Percentiles rank a stretch among this genome's conserved stretches.
These are phyloP conservation scores for Komagataea norvegica DNA, from an alignment of 1,139 yeast species.

Conservation along the genomic window DNA sequence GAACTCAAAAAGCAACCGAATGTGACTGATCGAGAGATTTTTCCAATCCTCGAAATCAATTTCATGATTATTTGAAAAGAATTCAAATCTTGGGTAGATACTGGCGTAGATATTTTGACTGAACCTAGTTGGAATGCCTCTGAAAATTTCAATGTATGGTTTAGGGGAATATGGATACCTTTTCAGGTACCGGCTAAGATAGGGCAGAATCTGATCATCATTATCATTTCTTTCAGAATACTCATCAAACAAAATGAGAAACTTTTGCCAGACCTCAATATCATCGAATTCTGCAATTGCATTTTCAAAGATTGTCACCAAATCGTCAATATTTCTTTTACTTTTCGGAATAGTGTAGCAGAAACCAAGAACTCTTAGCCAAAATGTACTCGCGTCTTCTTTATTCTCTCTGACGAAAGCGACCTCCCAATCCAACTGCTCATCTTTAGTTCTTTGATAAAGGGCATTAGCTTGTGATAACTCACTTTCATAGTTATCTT, in stretches of 20 bases:
- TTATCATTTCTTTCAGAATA: background rate
- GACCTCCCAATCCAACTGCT: constrained; percentile 26
- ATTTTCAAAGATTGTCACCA: constrained; percentile 11
- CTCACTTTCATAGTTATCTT: constrained; percentile 29
- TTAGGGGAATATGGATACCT: constrained; percentile 3
- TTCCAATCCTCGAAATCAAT: constrained; percentile 11
- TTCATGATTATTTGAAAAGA: background rate
- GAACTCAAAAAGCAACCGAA: constrained; percentile 1
- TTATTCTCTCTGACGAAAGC: constrained; percentile 24
- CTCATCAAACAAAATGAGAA: constrained; percentile 5
- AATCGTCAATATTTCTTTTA: constrained; percentile 5
- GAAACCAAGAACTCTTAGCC: constrained; percentile 34
- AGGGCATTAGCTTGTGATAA: constrained; percentile 34
- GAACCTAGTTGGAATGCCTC: constrained; percentile 3
- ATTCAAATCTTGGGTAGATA: constrained; percentile 2
- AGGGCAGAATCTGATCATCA: background rate
- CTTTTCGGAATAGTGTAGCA: constrained; percentile 9
- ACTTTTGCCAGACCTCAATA: constrained; percentile 9
- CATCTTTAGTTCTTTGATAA: constrained; percentile 28
- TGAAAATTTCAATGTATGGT: constrained; percentile 9
- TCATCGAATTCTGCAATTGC: constrained; percentile 7
- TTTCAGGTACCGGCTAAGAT: constrained; percentile 6
- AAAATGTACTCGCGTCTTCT: constrained; percentile 20
- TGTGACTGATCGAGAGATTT: constrained; percentile 1
- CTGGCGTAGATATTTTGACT: background rate